Conservation (phyloP, 345 rosid genomes). For the Anastatica hierochuntica region DNA sequence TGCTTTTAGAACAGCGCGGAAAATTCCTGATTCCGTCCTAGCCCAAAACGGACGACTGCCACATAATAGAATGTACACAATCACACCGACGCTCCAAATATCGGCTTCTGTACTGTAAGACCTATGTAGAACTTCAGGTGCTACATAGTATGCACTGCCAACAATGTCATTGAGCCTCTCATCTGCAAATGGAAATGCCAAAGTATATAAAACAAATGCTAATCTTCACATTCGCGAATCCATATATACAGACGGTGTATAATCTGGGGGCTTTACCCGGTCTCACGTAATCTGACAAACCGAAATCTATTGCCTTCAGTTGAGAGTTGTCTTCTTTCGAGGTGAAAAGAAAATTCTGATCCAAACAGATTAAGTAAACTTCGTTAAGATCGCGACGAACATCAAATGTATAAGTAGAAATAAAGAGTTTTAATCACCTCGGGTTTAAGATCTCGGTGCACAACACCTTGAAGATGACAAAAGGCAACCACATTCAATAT, state of each 20-base stretch:
- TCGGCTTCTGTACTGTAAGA: slow-evolving; percentile 87
- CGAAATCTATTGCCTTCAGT: slow-evolving; percentile 93
- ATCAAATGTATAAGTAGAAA: neutral
- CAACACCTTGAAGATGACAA: slow-evolving; percentile 98
- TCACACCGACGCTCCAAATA: slow-evolving; percentile 96
- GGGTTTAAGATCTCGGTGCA: slow-evolving; percentile 95
- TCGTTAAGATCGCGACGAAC: slow-evolving; percentile 3
- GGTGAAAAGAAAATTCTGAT: slow-evolving; percentile 82
- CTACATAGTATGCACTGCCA: slow-evolving; percentile 93
- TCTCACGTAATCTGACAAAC: slow-evolving; percentile 88
- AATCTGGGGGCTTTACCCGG: slow-evolving; percentile 67
- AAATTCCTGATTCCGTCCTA: slow-evolving; percentile 88
- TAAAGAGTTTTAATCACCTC: slow-evolving; percentile 42
- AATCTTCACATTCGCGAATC: neutral
- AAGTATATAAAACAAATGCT: neutral
- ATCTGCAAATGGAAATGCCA: slow-evolving; percentile 39
- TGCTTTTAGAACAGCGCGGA: slow-evolving; percentile 84
- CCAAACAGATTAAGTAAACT: slow-evolving; percentile 21
- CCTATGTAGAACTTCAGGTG: slow-evolving; percentile 98
- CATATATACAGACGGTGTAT: slow-evolving; percentile 35
- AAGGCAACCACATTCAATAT: slow-evolving; percentile 84
- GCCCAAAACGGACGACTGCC: slow-evolving; percentile 99
- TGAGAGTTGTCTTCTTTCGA: slow-evolving; percentile 71
- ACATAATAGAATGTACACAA: slow-evolving; percentile 80
- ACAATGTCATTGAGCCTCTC: slow-evolving; percentile 94